Evolutionary conservation across 2,329 filamentous ascomycete species (phyloP).

Genomic region (Xylariaceae sp.): DNA sequence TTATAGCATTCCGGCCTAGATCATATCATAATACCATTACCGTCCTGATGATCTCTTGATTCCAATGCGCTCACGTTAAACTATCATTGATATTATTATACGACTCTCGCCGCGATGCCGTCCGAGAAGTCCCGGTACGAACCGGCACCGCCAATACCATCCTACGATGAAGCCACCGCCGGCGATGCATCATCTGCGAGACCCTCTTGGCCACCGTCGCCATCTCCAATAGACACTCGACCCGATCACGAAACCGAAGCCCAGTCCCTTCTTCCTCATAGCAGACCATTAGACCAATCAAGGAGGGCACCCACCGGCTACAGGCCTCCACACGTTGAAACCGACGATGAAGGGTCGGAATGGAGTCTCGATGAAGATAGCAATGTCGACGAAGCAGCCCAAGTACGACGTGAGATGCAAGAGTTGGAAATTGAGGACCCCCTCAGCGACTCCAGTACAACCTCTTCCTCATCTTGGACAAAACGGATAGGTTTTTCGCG

Average conservation of each 20-base stretch:
- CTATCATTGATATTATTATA: slow-evolving; percentile 1
- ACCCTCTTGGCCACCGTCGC: slow-evolving; percentile 65
- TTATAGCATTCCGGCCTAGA: neutral
- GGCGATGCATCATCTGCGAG: slow-evolving; percentile 55
- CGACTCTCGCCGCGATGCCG: slow-evolving; percentile 44
- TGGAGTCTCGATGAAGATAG: slow-evolving; percentile 52
- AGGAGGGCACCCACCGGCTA: slow-evolving; percentile 65
- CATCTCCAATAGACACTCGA: slow-evolving; percentile 66
- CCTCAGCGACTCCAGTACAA: slow-evolving; percentile 45
- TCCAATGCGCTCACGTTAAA: slow-evolving; percentile 30
- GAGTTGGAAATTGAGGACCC: slow-evolving; percentile 87
- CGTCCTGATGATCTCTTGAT: neutral
- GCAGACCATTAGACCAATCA: slow-evolving; percentile 48
- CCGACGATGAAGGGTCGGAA: slow-evolving; percentile 63
- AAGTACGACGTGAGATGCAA: slow-evolving; percentile 81
- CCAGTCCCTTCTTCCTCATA: slow-evolving; percentile 73
- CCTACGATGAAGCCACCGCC: slow-evolving; percentile 81
- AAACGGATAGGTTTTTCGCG: slow-evolving; percentile 56
- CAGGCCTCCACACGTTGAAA: slow-evolving; percentile 74
- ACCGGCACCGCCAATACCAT: slow-evolving; percentile 76
- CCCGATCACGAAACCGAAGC: slow-evolving; percentile 75
- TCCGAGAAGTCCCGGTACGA: slow-evolving; percentile 65
- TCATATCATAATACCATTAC: slow-evolving; percentile 4
- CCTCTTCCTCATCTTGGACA: slow-evolving; percentile 53
- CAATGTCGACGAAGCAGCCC: slow-evolving; percentile 58